Percentiles rank a stretch among this genome's conserved stretches.
phyloP scores from a whole-genome alignment of 139 green algal species.

The Cymbomonas tetramitiformis region DNA sequence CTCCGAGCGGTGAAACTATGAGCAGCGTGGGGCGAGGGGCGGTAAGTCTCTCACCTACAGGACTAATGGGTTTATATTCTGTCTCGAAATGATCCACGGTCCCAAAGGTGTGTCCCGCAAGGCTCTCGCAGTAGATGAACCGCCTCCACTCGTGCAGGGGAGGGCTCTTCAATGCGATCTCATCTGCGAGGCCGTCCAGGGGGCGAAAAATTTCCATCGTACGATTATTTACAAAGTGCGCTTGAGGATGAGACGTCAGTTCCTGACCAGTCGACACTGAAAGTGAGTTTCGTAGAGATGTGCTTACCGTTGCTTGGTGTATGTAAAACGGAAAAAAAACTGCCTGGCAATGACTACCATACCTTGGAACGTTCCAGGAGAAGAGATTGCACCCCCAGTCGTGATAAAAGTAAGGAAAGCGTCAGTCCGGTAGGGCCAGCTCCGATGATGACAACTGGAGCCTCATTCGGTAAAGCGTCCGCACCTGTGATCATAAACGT shows the following conservation, averaged over 20 bases:
- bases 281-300: too few relatives aligned
- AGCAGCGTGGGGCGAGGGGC: too few relatives aligned
- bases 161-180: conserved; percentile 37
- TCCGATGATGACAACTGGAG: conserved; percentile 61
- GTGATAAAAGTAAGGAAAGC: conserved; percentile 43
- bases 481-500: too few relatives aligned
- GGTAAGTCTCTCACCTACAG: too few relatives aligned
- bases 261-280: conserved; percentile 33
- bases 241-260: conserved; percentile 58
- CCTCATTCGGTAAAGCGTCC: too few relatives aligned
- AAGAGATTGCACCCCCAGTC: conserved; percentile 38
- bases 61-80: background rate
- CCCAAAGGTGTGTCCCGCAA: conserved; percentile 40
- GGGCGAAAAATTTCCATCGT: conserved; percentile 72
- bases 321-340: too few relatives aligned
- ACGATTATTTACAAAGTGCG: conserved; percentile 86
- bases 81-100: conserved; percentile 72
- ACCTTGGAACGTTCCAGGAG: too few relatives aligned
- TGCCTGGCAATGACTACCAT: too few relatives aligned
- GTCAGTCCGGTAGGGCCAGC: conserved; percentile 62
- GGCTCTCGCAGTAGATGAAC: conserved; percentile 61
- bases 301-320: too few relatives aligned
- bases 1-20: too few relatives aligned
- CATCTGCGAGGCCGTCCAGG: conserved; percentile 29
- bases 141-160: conserved; percentile 60